Conservation (phyloP, 805 yeast genomes). For the Saitoella complicata region DNA sequence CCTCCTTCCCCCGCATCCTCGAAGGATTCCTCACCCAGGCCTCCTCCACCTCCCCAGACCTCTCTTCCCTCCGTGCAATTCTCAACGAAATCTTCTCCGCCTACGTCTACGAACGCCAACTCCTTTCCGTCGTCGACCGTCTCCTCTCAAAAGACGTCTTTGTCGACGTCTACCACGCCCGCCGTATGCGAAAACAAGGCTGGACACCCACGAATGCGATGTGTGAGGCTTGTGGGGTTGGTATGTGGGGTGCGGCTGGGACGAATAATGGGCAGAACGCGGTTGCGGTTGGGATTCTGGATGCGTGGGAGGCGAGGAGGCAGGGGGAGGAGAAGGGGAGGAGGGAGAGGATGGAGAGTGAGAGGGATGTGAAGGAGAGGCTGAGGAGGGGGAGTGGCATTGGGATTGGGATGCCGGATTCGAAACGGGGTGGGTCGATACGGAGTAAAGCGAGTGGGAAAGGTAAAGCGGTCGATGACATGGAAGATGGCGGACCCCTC, state of each 20-base stretch:
- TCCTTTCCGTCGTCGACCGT: slow-evolving; percentile 10
- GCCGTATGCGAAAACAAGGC: slow-evolving; percentile 10
- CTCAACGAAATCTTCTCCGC: slow-evolving; percentile 13
- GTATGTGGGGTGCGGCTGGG: slow-evolving; percentile 13
- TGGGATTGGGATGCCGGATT: too few relatives aligned
- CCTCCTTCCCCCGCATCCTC: slow-evolving; percentile 9
- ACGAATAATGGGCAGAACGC: slow-evolving; percentile 1
- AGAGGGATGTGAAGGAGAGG: background rate
- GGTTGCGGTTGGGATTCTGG: background rate
- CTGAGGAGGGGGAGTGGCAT: too few relatives aligned
- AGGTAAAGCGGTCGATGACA: too few relatives aligned
- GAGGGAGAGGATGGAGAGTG: slow-evolving; percentile 1
- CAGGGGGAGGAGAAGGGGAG: slow-evolving; percentile 2
- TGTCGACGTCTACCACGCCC: slow-evolving; percentile 11
- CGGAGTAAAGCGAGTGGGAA: too few relatives aligned
- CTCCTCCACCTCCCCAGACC: slow-evolving; percentile 13
- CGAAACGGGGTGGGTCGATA: too few relatives aligned
- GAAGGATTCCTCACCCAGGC: slow-evolving; percentile 11
- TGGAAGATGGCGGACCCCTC: too few relatives aligned
- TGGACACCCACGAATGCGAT: slow-evolving; percentile 8
- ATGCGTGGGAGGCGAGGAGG: slow-evolving; percentile 11
- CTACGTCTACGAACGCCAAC: slow-evolving; percentile 12
- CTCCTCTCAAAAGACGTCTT: slow-evolving; percentile 10
- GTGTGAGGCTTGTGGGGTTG: slow-evolving; percentile 14
- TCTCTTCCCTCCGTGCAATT: slow-evolving; percentile 11